Conservation (phyloP, 257 asterid species). For the Solanum tarijense region DNA sequence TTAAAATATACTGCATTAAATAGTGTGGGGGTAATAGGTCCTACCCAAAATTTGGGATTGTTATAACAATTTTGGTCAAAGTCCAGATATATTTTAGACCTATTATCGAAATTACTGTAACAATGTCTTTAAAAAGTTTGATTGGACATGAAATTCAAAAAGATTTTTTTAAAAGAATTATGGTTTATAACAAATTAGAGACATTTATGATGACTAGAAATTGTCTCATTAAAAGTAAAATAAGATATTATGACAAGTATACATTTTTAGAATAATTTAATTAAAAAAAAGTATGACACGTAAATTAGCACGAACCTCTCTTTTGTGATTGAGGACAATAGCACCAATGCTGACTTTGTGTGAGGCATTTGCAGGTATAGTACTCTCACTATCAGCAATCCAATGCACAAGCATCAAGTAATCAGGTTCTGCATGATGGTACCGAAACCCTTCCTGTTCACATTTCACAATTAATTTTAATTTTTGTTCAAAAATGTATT, state of each 20-base stretch:
- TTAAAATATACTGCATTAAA: too few relatives aligned
- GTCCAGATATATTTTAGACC: too few relatives aligned
- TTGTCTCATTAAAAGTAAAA: not conserved
- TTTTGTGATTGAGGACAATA: conserved; percentile 52
- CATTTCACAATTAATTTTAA: not conserved
- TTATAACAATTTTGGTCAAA: too few relatives aligned
- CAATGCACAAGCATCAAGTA: conserved; percentile 68
- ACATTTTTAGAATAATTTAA: not conserved
- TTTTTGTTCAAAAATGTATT: not conserved
- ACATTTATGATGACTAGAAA: not conserved
- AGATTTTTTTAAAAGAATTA: not conserved
- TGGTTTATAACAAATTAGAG: not conserved
- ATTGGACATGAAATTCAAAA: not conserved
- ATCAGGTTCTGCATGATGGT: conserved; percentile 76
- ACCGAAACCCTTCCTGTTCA: conserved; percentile 66
- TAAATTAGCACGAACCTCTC: conserved; percentile 28
- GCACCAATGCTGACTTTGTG: conserved; percentile 70
- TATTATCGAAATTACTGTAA: not conserved
- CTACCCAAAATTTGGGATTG: too few relatives aligned
- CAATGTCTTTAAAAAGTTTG: not conserved
- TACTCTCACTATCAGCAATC: conserved; percentile 43
- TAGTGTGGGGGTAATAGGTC: too few relatives aligned
- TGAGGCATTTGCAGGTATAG: conserved; percentile 63
- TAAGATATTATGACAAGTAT: not conserved
- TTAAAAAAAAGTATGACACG: not conserved